Evolutionary conservation across 495 filamentous ascomycete genomes (phyloP).

Genomic region (Xylaria sp.): DNA sequence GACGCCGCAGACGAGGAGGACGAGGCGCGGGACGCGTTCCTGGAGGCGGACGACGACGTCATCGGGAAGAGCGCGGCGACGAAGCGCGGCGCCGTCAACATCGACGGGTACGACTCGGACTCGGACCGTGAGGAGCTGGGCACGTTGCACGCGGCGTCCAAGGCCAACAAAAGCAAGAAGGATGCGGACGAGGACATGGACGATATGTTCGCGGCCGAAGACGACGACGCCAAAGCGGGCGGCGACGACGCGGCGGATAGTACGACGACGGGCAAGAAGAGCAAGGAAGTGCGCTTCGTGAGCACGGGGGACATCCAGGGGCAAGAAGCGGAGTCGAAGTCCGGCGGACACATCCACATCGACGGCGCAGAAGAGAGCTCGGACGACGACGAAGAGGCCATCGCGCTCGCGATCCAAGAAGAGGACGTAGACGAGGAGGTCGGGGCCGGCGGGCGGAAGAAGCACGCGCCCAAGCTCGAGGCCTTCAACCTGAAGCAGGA

Average conservation of each 20-base stretch:
- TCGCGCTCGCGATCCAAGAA: slow-evolving; percentile 68
- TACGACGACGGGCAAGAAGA: slow-evolving; percentile 63
- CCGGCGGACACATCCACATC: slow-evolving; percentile 68
- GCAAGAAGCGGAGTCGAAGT: slow-evolving; percentile 75
- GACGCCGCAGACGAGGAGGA: slow-evolving; percentile 65
- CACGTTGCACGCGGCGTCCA: slow-evolving; percentile 34
- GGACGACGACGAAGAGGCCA: slow-evolving; percentile 69
- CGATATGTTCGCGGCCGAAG: slow-evolving; percentile 92
- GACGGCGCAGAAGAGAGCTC: slow-evolving; percentile 49
- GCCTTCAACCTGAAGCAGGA: slow-evolving; percentile 94
- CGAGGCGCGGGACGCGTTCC: slow-evolving; percentile 68
- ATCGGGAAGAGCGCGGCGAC: slow-evolving; percentile 83
- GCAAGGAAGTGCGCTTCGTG: slow-evolving; percentile 81
- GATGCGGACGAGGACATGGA: slow-evolving; percentile 72
- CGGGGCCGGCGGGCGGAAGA: slow-evolving; percentile 87
- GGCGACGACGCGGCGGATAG: slow-evolving; percentile 58
- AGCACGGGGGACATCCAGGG: slow-evolving; percentile 82
- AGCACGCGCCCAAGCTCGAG: slow-evolving; percentile 93
- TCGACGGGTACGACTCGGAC: slow-evolving; percentile 96
- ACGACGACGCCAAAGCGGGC: slow-evolving; percentile 66
- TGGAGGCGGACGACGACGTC: slow-evolving; percentile 76
- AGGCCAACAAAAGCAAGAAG: slow-evolving; percentile 50
- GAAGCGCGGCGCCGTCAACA: slow-evolving; percentile 90
- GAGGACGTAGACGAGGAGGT: slow-evolving; percentile 83
- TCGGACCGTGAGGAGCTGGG: slow-evolving; percentile 76